Percentiles rank a stretch among this genome's conserved stretches.
Evolutionary conservation across 345 rosid genomes (phyloP).

Genomic region (Acer negundo): DNA sequence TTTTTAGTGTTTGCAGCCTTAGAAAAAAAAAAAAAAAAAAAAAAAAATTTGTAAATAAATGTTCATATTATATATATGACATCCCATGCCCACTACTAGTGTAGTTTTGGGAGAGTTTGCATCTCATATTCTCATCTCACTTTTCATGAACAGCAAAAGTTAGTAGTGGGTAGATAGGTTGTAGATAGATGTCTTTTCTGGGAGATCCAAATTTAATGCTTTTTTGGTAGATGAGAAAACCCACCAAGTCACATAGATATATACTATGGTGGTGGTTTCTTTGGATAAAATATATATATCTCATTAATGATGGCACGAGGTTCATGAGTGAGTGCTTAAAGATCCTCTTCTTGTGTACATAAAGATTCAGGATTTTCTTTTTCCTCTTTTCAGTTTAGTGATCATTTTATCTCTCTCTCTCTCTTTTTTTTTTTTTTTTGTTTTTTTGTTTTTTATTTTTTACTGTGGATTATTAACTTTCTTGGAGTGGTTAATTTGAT

Average conservation of each 20-base stretch:
- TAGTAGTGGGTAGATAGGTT: constrained; percentile 25
- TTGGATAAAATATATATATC: not conserved
- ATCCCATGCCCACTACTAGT: constrained; percentile 15
- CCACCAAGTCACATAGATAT: not conserved
- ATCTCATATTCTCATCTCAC: not conserved
- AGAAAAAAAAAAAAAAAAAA: constrained; percentile 20
- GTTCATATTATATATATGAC: constrained; percentile 19
- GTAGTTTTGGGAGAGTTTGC: constrained; percentile 9
- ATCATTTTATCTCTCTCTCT: not conserved
- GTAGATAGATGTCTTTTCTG: not conserved
- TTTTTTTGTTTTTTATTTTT: too few relatives aligned
- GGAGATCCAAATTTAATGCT: constrained; percentile 26
- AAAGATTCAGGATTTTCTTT: not conserved
- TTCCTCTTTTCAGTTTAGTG: not conserved
- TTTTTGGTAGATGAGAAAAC: constrained; percentile 16
- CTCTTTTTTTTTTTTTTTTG: too few relatives aligned
- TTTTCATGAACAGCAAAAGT: constrained; percentile 10
- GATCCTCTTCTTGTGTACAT: not conserved
- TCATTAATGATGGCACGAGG: constrained; percentile 36
- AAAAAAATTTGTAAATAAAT: not conserved
- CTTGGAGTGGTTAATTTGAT: constrained; percentile 18
- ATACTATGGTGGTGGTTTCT: constrained; percentile 17
- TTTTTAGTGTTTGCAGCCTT: constrained; percentile 16
- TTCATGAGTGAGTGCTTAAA: constrained; percentile 31
- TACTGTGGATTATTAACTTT: not conserved